Base-by-base conservation (phyloP, 2,329 filamentous ascomycete genomes). In the Davidsoniella virescens region DNA sequence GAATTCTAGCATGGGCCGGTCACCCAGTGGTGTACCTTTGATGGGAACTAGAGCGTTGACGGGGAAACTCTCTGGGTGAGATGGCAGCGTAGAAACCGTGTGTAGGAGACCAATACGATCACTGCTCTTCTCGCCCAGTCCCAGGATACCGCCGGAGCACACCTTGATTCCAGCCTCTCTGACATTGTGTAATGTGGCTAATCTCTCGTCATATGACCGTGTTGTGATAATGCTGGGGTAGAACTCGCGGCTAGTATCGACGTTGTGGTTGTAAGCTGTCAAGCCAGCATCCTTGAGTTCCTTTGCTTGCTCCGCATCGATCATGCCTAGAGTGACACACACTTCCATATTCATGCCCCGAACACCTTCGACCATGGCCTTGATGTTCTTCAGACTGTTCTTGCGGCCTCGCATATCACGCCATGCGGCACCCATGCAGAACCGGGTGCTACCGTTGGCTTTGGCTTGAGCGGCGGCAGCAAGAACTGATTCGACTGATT, bases 351-450 rank as follows among this genome's bases (percentile, higher is more conserved):
- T 84, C 73, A 94, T 73, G 1, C 66, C 81, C 23, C 82, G 74
- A 17, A 94, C 85, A 1, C 87, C 87, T 51, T 77, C 72, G 3
- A 94, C 78, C 87, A 94, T 94, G 48, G 76, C 78, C 60, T 84
- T 84, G 64, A 94, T 82, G 63, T 92, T 92, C 65, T 80, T 80
- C 48, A 94, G 68, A 56, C 78, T 81, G 42, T 82, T 86, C 67
- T 88, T 92, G 56, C 87, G 82, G 16, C 87, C 87, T 12, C 85
- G 81, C 87, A 94, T 94, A 65, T 94, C 87, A 37, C 87, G 72
- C 87, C 87, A 94, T 0, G 87, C 87, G 3, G 87, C 87, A 7
- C 87, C 87, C 87, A 94, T 94, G 67, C 87, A 94, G 73, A 94
- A 94, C 2, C 87, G 78, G 7, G 86, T 93, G 68, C 82, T 87